Evolutionary conservation across 345 rosid genomes (phyloP).

Genomic region (Cardamine occulta): DNA sequence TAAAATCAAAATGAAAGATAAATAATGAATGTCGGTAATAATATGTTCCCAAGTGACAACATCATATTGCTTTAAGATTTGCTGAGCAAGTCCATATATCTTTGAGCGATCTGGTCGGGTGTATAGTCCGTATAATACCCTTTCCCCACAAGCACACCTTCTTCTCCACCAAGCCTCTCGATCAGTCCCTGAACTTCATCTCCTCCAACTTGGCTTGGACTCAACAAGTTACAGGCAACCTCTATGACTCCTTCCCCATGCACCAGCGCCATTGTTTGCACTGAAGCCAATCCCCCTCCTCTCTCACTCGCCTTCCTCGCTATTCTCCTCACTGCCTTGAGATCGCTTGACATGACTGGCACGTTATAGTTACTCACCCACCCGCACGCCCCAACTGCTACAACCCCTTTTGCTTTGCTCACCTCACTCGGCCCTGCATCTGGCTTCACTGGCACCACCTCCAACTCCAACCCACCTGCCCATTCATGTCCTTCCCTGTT

Average conservation of each 20-base stretch:
- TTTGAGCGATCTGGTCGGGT: conserved; percentile 60
- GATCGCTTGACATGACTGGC: conserved; percentile 64
- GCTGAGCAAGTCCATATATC: conserved; percentile 47
- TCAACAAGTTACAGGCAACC: conserved; percentile 89
- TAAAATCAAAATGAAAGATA: conserved; percentile 5
- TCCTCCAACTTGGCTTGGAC: conserved; percentile 75
- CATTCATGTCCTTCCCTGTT: conserved; percentile 64
- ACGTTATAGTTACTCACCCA: conserved; percentile 92
- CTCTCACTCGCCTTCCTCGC: conserved; percentile 73
- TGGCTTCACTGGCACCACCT: conserved; percentile 59
- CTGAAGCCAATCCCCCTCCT: conserved; percentile 84
- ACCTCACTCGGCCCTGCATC: conserved; percentile 69
- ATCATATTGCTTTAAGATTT: conserved; percentile 17
- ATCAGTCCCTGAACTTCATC: conserved; percentile 72
- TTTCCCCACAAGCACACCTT: conserved; percentile 64
- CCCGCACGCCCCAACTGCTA: conserved; percentile 69
- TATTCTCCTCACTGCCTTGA: conserved; percentile 60
- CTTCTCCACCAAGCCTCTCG: conserved; percentile 63
- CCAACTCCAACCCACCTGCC: conserved; percentile 66
- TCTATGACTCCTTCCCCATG: conserved; percentile 67
- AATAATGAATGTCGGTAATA: conserved; percentile 5
- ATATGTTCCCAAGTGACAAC: conserved; percentile 6
- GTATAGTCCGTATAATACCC: conserved; percentile 84
- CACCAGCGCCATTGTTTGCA: conserved; percentile 91
- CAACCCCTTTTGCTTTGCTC: conserved; percentile 61